These are phyloP conservation scores for Rubia yunnanensis DNA, from an alignment of 257 asterid genomes.

Conservation along the genomic window DNA sequence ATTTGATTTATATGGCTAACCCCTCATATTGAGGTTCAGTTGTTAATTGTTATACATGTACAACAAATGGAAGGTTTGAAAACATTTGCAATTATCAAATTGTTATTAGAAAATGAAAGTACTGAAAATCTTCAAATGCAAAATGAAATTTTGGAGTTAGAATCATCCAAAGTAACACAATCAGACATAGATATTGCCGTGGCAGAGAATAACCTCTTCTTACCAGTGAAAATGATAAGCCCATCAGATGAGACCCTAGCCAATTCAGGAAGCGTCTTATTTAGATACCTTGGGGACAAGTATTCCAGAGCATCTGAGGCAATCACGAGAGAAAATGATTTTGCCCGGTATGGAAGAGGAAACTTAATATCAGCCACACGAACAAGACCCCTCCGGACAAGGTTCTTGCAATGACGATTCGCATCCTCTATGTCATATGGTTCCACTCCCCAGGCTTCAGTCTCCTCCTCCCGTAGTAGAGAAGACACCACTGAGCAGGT, in stretches of 20 bases:
- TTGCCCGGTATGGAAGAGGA: constrained; percentile 33
- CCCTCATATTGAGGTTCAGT: too few relatives aligned
- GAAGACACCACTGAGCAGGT: constrained; percentile 30
- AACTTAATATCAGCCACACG: constrained; percentile 38
- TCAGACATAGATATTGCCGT: background rate
- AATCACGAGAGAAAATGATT: constrained; percentile 30
- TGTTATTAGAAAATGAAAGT: background rate
- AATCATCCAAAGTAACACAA: background rate
- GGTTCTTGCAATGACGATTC: constrained; percentile 25
- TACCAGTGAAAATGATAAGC: constrained; percentile 26
- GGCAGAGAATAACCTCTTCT: constrained; percentile 5
- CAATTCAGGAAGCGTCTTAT: constrained; percentile 33
- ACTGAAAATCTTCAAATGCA: background rate
- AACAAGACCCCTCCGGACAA: constrained; percentile 31
- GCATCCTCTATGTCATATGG: constrained; percentile 41
- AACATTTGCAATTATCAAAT: background rate
- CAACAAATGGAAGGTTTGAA: constrained; percentile 3
- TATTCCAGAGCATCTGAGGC: constrained; percentile 28
- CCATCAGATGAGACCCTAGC: constrained; percentile 31
- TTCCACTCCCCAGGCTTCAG: constrained; percentile 36
- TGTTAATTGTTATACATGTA: background rate
- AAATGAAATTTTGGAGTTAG: background rate
- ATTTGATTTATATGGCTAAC: background rate
- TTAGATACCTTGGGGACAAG: constrained; percentile 28
- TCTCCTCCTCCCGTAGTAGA: constrained; percentile 25